phyloP scores from a whole-genome alignment of 169 alveolate species.

The Perkinsus chesapeaki region DNA sequence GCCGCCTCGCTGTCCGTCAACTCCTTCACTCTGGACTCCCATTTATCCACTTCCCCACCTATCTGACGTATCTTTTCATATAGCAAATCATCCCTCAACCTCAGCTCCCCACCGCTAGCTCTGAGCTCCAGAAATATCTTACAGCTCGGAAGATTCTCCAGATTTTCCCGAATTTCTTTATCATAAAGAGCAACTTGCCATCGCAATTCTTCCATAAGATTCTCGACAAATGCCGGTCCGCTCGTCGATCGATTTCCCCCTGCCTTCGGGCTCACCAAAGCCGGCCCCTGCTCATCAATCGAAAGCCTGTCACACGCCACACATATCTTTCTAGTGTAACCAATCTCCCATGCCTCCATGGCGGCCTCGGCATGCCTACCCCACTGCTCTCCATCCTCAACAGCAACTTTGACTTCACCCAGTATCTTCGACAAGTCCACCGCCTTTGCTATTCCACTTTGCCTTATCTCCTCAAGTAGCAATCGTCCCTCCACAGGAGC shows the following conservation, averaged over 20 bases:
- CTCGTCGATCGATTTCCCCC: not conserved
- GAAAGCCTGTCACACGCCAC: not conserved
- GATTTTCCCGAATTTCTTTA: not conserved
- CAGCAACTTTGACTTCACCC: not conserved
- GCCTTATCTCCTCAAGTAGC: not conserved
- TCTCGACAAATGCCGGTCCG: not conserved
- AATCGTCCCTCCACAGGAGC: not conserved
- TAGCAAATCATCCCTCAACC: not conserved
- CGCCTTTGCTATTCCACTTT: not conserved
- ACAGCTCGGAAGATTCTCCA: not conserved
- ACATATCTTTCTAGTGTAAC: not conserved
- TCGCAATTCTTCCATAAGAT: not conserved
- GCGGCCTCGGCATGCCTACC: not conserved
- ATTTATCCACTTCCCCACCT: not conserved
- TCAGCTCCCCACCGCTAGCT: not conserved
- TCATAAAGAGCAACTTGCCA: not conserved
- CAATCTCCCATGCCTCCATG: not conserved
- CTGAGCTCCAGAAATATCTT: not conserved
- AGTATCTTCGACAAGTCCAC: not conserved
- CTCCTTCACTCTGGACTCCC: not conserved
- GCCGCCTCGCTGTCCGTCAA: not conserved
- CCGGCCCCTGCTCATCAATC: not conserved
- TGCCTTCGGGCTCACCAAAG: not conserved
- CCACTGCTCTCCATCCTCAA: not conserved
- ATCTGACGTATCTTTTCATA: not conserved